Percentiles rank a stretch among this genome's conserved stretches.
Conservation (phyloP, 495 filamentous ascomycete species). For the Cudoniella acicularis region DNA sequence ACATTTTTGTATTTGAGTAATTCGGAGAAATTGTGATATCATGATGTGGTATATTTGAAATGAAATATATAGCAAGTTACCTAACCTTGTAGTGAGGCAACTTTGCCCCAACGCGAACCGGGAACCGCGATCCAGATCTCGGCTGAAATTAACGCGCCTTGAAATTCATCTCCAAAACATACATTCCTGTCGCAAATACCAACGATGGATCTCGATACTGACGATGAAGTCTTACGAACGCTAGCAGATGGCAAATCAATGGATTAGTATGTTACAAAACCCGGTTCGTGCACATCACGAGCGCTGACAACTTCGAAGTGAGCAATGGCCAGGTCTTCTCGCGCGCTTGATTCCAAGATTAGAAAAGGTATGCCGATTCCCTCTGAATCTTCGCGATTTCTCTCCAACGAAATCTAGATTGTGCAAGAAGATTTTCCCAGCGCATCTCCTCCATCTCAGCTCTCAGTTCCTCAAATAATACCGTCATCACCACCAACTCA, state of each 20-base stretch:
- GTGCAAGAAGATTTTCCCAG: conserved; percentile 1
- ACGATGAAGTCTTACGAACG: conserved; percentile 59
- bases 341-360: conserved; percentile 47
- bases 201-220: conserved; percentile 28
- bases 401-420: not conserved
- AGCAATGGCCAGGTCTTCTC: conserved; percentile 50
- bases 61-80: too few species aligned
- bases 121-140: not conserved
- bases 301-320: conserved; percentile 36
- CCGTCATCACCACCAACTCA: conserved; percentile 12
- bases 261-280: conserved; percentile 52
- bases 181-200: conserved; percentile 24
- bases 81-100: too few species aligned
- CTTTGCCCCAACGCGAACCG: too few species aligned
- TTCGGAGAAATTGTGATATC: too few species aligned
- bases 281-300: not conserved
- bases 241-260: conserved; percentile 63
- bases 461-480: not conserved
- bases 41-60: too few species aligned
- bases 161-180: conserved; percentile 9
- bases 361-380: conserved; percentile 51
- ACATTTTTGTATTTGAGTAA: too few species aligned
- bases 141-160: not conserved
- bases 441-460: conserved; percentile 19
- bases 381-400: too few species aligned